Evolutionary conservation across 768 basidiomycete species (phyloP).

Genomic region (Lenzites betulinus): DNA sequence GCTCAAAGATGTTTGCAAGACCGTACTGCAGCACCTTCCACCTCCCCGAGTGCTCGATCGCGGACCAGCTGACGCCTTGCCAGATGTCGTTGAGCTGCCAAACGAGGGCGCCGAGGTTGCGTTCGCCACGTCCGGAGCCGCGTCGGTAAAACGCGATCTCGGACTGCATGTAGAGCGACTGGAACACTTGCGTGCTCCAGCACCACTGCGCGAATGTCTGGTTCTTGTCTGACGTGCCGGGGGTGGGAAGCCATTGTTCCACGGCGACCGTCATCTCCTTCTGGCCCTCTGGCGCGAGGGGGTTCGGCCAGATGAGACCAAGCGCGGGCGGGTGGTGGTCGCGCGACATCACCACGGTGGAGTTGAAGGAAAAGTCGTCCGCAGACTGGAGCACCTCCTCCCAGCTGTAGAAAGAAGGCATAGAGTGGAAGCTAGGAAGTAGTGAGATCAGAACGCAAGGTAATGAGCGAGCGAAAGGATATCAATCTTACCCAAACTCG

Average conservation of each 20-base stretch:
- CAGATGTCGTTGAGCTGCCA: conserved; percentile 65
- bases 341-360: conserved; percentile 54
- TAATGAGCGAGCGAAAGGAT: neutral
- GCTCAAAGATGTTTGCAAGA: conserved; percentile 45
- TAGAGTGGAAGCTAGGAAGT: conserved; percentile 53
- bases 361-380: conserved; percentile 58
- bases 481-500: conserved; percentile 49
- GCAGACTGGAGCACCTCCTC: conserved; percentile 53
- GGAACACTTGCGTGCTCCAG: conserved; percentile 63
- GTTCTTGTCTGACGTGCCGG: conserved; percentile 47
- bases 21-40: conserved; percentile 63
- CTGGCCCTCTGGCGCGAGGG: conserved; percentile 54
- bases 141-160: conserved; percentile 59
- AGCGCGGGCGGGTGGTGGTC: conserved; percentile 59
- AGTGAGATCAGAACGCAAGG: neutral
- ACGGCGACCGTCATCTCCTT: conserved; percentile 52
- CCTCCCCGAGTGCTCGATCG: conserved; percentile 56
- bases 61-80: conserved; percentile 58
- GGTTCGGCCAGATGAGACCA: conserved; percentile 53
- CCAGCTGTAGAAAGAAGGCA: conserved; percentile 65
- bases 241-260: conserved; percentile 56
- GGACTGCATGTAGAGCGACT: conserved; percentile 55
- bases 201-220: conserved; percentile 66
- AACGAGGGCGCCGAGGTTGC: conserved; percentile 57
- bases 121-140: conserved; percentile 56